Evolutionary conservation across 257 asterid species (phyloP).

Genomic region (Lavandula angustifolia): DNA sequence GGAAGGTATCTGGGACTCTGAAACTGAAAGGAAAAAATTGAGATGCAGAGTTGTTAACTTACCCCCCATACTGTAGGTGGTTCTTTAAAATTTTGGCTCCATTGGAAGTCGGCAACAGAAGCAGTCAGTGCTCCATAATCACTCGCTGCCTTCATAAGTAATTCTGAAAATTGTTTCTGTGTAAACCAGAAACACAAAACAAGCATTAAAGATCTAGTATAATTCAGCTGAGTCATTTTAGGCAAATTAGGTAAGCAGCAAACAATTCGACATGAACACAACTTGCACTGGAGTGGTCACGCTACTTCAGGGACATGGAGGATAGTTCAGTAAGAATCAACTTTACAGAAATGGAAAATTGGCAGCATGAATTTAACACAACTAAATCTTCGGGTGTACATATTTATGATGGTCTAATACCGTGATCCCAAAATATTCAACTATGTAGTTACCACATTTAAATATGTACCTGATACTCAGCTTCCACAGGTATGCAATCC

Average conservation of each 20-base stretch:
- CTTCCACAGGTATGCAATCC: conserved; percentile 99
- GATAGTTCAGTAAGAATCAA: conserved; percentile 11
- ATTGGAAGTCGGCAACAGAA: conserved; percentile 87
- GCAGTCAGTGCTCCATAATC: conserved; percentile 96
- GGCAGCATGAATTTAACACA: background rate
- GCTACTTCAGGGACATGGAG: background rate
- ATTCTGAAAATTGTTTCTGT: conserved; percentile 98
- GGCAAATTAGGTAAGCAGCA: background rate
- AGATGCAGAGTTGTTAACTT: conserved; percentile 39
- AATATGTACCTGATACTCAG: conserved; percentile 84
- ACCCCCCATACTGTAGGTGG: conserved; percentile 98
- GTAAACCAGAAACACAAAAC: conserved; percentile 22
- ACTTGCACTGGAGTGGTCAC: background rate
- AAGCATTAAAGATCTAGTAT: conserved; percentile 14
- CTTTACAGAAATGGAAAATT: background rate
- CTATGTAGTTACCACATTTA: conserved; percentile 7
- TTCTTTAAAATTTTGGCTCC: conserved; percentile 96
- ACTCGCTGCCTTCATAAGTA: conserved; percentile 95
- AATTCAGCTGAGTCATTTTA: conserved; percentile 6
- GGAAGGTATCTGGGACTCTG: background rate
- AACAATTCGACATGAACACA: background rate
- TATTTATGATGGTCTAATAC: background rate
- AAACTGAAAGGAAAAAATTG: conserved; percentile 5
- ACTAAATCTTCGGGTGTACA: background rate
- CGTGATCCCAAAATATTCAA: background rate